Percentiles rank a stretch among this genome's conserved stretches.
Conservation (phyloP, 2,329 filamentous ascomycete genomes). For the Ophidiomyces ophidiicola region DNA sequence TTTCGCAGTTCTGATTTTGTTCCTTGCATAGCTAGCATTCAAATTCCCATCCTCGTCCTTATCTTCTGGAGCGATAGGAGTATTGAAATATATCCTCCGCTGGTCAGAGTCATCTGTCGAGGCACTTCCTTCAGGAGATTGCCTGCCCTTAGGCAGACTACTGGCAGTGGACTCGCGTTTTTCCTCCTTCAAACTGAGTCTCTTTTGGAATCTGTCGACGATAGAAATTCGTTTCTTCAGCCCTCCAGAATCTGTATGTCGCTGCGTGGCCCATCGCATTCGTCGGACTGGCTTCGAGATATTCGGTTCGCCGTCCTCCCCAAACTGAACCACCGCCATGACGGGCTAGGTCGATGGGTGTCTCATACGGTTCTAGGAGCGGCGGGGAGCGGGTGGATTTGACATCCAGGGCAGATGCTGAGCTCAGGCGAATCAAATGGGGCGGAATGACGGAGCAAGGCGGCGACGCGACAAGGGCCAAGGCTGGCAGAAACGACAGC, state of each 20-base stretch:
- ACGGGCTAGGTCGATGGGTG: conserved; percentile 11
- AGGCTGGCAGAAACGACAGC: neutral
- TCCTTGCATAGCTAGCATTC: conserved; percentile 58
- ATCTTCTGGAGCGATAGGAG: conserved; percentile 60
- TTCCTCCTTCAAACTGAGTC: conserved; percentile 54
- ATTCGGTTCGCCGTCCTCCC: conserved; percentile 28
- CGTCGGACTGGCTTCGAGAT: conserved; percentile 57
- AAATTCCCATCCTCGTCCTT: conserved; percentile 73
- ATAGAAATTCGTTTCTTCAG: conserved; percentile 71
- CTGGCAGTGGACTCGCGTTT: conserved; percentile 42
- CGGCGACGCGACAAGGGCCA: neutral
- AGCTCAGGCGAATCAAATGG: neutral
- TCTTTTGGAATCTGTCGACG: conserved; percentile 59
- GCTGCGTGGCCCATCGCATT: conserved; percentile 93
- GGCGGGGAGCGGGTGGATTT: conserved; percentile 7
- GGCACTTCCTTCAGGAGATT: conserved; percentile 3
- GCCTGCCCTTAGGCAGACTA: conserved; percentile 25
- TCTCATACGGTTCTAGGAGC: conserved; percentile 12
- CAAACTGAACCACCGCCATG: conserved; percentile 32
- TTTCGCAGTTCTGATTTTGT: conserved; percentile 96
- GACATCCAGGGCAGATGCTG: conserved; percentile 6
- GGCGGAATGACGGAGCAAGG: neutral
- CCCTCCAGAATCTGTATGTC: conserved; percentile 62
- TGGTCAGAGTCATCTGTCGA: conserved; percentile 22
- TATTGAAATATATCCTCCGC: conserved; percentile 71